Evolutionary conservation across 225 moss, liverwort and hornwort species (phyloP).

Genomic region (Anthoceros angustus): DNA sequence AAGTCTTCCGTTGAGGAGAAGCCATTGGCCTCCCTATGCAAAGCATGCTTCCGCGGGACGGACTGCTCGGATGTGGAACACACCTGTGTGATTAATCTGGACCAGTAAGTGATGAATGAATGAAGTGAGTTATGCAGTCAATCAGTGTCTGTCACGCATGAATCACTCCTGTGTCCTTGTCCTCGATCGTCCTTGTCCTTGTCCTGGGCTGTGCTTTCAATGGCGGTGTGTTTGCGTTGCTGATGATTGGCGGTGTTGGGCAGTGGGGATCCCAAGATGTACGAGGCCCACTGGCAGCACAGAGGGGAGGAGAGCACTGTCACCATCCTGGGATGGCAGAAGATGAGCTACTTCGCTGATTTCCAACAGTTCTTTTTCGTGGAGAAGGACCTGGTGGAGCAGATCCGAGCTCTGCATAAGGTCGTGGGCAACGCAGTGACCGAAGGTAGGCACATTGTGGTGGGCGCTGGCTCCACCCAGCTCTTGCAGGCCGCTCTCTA

Average conservation of each 20-base stretch:
- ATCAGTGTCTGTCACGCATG: not conserved
- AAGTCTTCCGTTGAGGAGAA: too few species aligned
- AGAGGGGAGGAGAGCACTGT: conserved; percentile 46
- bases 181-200: not conserved
- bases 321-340: conserved; percentile 63
- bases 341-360: conserved; percentile 91
- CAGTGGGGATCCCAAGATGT: conserved; percentile 97
- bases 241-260: conserved; percentile 3
- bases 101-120: conserved; percentile 44
- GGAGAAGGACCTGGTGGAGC: conserved; percentile 72
- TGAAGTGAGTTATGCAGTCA: not conserved
- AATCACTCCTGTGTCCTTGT: not conserved
- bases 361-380: conserved; percentile 87
- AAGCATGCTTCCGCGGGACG: conserved; percentile 55
- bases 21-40: conserved; percentile 36
- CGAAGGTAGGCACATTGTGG: conserved; percentile 62
- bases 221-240: not conserved
- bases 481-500: conserved; percentile 77
- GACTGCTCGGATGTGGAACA: conserved; percentile 43
- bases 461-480: conserved; percentile 92
- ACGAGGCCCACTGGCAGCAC: conserved; percentile 61
- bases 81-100: conserved; percentile 66
- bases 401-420: conserved; percentile 56
- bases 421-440: conserved; percentile 80
- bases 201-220: not conserved